Base-by-base conservation (phyloP, 495 filamentous ascomycete genomes). In the Cercophora scortea region DNA sequence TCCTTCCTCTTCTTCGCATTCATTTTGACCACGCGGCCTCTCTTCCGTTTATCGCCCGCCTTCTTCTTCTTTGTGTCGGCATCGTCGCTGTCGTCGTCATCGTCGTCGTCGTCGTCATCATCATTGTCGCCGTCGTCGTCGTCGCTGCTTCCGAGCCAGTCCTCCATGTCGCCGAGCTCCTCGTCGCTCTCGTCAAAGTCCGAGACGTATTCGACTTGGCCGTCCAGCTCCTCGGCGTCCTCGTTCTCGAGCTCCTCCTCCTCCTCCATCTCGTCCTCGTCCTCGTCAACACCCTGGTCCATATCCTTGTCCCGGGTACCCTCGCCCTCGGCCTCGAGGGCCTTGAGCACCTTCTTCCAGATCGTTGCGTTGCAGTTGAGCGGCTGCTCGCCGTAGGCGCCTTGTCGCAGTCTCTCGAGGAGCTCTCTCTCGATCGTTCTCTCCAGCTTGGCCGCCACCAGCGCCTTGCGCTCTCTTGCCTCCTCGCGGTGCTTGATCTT, bases 341-440 rank as follows among this genome's bases (percentile, higher is more conserved):
- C 91, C 42, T 84, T 83, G 44, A 98, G 78, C 25, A 98, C 94
- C 80, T 89, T 93, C 85, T 96, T 95, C 93, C 93, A 98, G 55
- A 98, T 90, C 12, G 75, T 76, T 68, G 94, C 88, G 64, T 93
- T 90, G 13, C 93, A 89, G 72, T 98, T 98, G 53, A 98, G 69
- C 40, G 94, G 93, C 64, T 86, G 80, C 63, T 96, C 90, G 41
- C 93, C 94, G 74, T 97, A 98, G 1, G 92, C 92, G 39, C 93
- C 93, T 66, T 88, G 90, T 53, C 89, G 75, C 69, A 98, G 70
- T 52, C 94, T 73, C 69, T 97, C 91, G 61, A 98, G 87, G 58
- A 98, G 75, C 69, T 97, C 93, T 47, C 95, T 79, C 80, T 98
- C 93, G 74, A 97, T 97, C 8, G 89, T 87, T 53, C 89, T 77